Conservation (phyloP, 2,329 filamentous ascomycete species). For the Juglanconis juglandina region DNA sequence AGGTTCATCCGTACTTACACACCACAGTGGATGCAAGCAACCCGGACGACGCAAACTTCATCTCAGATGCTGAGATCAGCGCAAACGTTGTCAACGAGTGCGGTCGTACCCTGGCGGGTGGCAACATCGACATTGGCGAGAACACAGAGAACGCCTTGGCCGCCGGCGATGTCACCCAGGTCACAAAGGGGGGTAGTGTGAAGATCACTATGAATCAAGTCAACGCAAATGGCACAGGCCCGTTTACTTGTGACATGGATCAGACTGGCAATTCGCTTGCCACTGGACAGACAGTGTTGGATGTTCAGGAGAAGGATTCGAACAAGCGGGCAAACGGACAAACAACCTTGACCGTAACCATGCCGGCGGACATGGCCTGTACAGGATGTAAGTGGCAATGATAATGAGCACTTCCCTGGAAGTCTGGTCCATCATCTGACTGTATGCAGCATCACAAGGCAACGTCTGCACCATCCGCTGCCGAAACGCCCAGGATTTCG, state of each 20-base stretch:
- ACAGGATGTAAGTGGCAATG: slow-evolving; percentile 39
- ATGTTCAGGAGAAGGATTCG: slow-evolving; percentile 34
- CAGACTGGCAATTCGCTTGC: slow-evolving; percentile 39
- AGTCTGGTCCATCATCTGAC: background rate
- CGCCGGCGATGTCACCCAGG: slow-evolving; percentile 42
- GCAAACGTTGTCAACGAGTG: slow-evolving; percentile 54
- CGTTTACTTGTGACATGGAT: slow-evolving; percentile 49
- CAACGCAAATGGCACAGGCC: slow-evolving; percentile 46
- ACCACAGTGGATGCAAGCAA: slow-evolving; percentile 4
- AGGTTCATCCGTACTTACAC: background rate
- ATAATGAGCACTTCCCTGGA: background rate
- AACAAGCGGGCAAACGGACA: slow-evolving; percentile 39
- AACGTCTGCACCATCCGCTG: slow-evolving; percentile 55
- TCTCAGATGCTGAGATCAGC: slow-evolving; percentile 50
- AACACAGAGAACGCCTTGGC: slow-evolving; percentile 47
- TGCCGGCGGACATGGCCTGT: slow-evolving; percentile 45
- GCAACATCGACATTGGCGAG: slow-evolving; percentile 57
- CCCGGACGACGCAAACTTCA: slow-evolving; percentile 52
- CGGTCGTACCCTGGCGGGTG: slow-evolving; percentile 56
- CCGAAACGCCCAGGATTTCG: slow-evolving; percentile 49
- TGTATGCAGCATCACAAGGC: slow-evolving; percentile 45
- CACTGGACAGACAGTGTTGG: slow-evolving; percentile 38
- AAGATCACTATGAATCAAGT: slow-evolving; percentile 45
- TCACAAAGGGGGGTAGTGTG: slow-evolving; percentile 40
- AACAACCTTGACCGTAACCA: slow-evolving; percentile 43